Evolutionary conservation across 2,329 filamentous ascomycete genomes (phyloP).

Genomic region (Cadophora malorum): DNA sequence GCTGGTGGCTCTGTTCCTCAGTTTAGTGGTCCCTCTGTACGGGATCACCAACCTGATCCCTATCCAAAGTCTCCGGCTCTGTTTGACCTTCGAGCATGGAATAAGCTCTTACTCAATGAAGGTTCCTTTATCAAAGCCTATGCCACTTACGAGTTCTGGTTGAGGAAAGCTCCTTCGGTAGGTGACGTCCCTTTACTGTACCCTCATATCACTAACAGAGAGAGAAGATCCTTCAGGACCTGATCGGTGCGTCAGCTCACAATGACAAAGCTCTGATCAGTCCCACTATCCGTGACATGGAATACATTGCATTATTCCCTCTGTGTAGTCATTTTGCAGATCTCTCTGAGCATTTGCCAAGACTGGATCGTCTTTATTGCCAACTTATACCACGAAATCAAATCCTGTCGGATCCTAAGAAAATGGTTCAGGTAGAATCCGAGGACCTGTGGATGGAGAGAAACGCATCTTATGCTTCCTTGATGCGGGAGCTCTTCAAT

Average conservation of each 20-base stretch:
- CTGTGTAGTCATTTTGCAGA: slow-evolving; percentile 64
- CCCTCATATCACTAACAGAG: slow-evolving; percentile 16
- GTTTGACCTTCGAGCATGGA: slow-evolving; percentile 59
- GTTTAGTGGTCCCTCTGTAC: background rate
- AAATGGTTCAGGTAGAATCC: slow-evolving; percentile 40
- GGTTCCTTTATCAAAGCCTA: slow-evolving; percentile 75
- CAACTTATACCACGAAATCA: slow-evolving; percentile 53
- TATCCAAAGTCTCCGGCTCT: slow-evolving; percentile 23
- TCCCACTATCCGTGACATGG: slow-evolving; percentile 54
- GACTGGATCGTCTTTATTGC: slow-evolving; percentile 59
- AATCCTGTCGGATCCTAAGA: slow-evolving; percentile 45
- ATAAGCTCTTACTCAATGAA: slow-evolving; percentile 72
- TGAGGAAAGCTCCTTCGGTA: slow-evolving; percentile 59
- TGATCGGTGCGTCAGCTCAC: slow-evolving; percentile 53
- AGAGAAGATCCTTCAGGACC: slow-evolving; percentile 59
- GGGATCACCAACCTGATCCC: background rate
- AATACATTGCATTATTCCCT: slow-evolving; percentile 72
- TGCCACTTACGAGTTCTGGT: slow-evolving; percentile 71
- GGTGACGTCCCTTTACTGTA: slow-evolving; percentile 19
- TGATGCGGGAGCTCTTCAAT: slow-evolving; percentile 43
- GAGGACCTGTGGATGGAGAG: slow-evolving; percentile 44
- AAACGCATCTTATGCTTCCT: slow-evolving; percentile 42
- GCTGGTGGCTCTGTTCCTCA: background rate
- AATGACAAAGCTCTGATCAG: slow-evolving; percentile 49
- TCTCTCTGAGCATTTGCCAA: slow-evolving; percentile 55